Conservation (phyloP, 2,329 filamentous ascomycete species). For the Canariomyces notabilis region DNA sequence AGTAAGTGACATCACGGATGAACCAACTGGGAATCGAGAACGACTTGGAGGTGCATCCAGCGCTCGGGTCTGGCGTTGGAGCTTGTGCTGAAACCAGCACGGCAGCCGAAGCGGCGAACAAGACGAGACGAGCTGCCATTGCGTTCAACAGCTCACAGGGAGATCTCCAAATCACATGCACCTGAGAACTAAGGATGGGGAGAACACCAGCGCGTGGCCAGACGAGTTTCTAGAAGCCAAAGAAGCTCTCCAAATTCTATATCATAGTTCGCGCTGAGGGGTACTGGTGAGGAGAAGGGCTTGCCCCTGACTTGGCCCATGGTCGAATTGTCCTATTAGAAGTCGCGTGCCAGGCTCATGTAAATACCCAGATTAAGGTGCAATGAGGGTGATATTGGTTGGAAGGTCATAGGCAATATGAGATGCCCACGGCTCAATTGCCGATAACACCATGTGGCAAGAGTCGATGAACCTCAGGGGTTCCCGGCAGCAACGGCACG, state of each 20-base stretch:
- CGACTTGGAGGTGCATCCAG: conserved; percentile 23
- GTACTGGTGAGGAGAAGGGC: conserved; percentile 7
- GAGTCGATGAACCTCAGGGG: background rate
- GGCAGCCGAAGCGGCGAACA: conserved; percentile 1
- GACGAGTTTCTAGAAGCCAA: conserved; percentile 3
- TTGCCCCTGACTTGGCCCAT: conserved; percentile 3
- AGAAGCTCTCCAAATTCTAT: background rate
- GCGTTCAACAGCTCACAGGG: background rate
- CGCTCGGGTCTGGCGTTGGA: background rate
- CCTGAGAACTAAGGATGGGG: background rate
- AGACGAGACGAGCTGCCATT: conserved; percentile 2
- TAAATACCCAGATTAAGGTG: conserved; percentile 10
- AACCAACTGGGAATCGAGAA: conserved; percentile 26
- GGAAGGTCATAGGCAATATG: background rate
- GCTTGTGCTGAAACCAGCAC: conserved; percentile 11
- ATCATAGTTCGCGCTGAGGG: background rate
- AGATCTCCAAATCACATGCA: background rate
- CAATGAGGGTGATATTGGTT: conserved; percentile 2
- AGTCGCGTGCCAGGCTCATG: background rate
- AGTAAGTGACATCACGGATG: conserved; percentile 17
- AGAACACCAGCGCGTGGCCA: background rate
- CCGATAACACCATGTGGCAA: background rate
- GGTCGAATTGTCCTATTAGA: background rate
- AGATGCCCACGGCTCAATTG: background rate
- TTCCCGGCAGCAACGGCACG: background rate